Evolutionary conservation across 1,284 basidiomycete genomes (phyloP).

Genomic region (Phlebopus sp.): DNA sequence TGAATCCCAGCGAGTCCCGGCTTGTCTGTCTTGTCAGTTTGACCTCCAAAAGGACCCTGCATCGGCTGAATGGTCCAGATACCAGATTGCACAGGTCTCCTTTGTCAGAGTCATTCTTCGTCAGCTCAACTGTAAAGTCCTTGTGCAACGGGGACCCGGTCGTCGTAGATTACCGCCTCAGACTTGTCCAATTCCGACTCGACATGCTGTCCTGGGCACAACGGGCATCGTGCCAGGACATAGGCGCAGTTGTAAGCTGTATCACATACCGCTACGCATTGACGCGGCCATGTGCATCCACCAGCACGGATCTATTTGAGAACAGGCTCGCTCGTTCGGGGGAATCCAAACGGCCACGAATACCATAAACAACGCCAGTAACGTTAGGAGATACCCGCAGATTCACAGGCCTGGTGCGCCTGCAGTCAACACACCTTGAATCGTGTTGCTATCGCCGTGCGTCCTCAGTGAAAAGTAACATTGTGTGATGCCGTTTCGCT

Average conservation of each 20-base stretch:
- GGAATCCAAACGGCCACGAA: constrained; percentile 6
- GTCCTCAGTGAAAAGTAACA: neutral
- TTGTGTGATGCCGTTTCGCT: neutral
- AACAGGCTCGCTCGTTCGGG: constrained; percentile 18
- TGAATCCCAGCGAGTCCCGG: constrained; percentile 28
- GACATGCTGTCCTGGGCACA: constrained; percentile 3
- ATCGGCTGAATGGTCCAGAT: neutral
- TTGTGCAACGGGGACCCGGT: neutral
- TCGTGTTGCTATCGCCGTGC: neutral
- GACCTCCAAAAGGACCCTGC: neutral
- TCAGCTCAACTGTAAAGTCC: too few species aligned
- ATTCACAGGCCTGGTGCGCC: constrained; percentile 18
- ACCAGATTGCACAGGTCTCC: neutral
- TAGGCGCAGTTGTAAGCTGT: constrained; percentile 9
- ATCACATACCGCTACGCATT: constrained; percentile 3
- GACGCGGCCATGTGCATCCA: constrained; percentile 14
- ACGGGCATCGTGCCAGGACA: constrained; percentile 16
- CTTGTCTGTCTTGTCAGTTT: neutral
- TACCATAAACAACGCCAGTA: constrained; percentile 13
- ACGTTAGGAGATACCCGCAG: constrained; percentile 16
- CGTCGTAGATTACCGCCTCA: constrained; percentile 6
- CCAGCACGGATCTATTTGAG: constrained; percentile 32
- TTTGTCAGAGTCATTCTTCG: constrained; percentile 1
- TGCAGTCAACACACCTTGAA: constrained; percentile 6
- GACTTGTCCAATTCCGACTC: constrained; percentile 9